Percentiles rank a stretch among this genome's conserved stretches.
phyloP scores from a whole-genome alignment of 345 rosid species.

The Salix caprea region DNA sequence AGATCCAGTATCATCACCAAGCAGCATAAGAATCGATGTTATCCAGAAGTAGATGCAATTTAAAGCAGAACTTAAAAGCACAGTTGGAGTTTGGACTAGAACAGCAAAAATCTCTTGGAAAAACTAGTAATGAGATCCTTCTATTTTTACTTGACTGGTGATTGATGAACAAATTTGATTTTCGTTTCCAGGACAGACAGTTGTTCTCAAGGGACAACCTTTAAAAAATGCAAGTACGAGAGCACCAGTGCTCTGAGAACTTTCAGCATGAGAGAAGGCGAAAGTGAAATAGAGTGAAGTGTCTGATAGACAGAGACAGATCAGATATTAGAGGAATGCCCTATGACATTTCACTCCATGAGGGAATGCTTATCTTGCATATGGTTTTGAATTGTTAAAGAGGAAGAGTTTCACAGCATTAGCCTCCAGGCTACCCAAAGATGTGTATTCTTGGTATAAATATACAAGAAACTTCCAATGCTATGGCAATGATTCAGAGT shows the following conservation, averaged over 20 bases:
- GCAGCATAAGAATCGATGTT: background rate
- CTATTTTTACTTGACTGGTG: no score
- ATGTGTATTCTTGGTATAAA: background rate
- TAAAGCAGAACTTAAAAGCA: background rate
- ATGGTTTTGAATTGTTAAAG: no score
- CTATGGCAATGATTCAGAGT: background rate
- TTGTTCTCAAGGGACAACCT: background rate
- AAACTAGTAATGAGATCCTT: no score
- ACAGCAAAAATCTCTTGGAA: no score
- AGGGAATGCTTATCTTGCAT: no score
- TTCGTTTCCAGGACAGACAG: background rate
- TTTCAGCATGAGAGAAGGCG: background rate
- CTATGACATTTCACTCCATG: no score
- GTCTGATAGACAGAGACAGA: no score
- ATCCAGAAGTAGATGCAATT: background rate
- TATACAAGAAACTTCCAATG: background rate
- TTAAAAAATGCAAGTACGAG: background rate
- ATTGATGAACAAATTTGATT: no score
- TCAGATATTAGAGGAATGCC: no score
- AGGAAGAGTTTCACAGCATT: no score
- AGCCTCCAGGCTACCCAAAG: background rate
- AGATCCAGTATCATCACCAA: background rate
- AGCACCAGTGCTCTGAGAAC: background rate
- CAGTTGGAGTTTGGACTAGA: background rate
- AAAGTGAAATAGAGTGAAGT: background rate